These are phyloP conservation scores for Cercospora nicotianae DNA, from an alignment of 2,329 filamentous ascomycete species.

Conservation along the genomic window DNA sequence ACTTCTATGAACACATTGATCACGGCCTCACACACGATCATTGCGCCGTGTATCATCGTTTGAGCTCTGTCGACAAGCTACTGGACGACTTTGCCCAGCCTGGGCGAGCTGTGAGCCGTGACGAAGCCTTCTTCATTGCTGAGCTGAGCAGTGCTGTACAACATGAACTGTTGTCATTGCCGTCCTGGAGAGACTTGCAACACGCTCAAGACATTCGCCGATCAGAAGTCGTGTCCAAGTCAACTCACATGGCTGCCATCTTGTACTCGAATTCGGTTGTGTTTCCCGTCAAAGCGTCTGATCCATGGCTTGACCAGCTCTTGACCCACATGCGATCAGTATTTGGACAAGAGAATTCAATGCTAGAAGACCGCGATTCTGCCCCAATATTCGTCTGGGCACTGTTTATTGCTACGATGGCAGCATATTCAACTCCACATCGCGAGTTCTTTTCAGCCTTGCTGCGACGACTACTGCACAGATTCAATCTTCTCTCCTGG, in stretches of 20 bases:
- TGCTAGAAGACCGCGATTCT: background rate
- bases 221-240: background rate
- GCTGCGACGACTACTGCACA: background rate
- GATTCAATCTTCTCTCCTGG: background rate
- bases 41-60: background rate
- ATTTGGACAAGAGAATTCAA: background rate
- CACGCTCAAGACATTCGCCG: background rate
- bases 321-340: constrained; percentile 8
- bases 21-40: background rate
- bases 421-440: constrained; percentile 18
- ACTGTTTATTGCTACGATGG: constrained; percentile 13
- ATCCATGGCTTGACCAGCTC: constrained; percentile 18
- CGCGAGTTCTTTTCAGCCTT: constrained; percentile 13
- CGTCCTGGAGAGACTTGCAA: background rate
- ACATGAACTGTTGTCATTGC: constrained; percentile 17
- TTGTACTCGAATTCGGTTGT: constrained; percentile 19
- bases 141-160: constrained; percentile 10
- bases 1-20: constrained; percentile 4
- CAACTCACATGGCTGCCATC: constrained; percentile 10
- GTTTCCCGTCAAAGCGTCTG: constrained; percentile 13
- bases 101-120: background rate
- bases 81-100: constrained; percentile 12
- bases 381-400: constrained; percentile 16
- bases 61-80: constrained; percentile 17
- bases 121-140: constrained; percentile 13